Base-by-base conservation (phyloP, 306 rosid species). In the Castanea sativa region DNA sequence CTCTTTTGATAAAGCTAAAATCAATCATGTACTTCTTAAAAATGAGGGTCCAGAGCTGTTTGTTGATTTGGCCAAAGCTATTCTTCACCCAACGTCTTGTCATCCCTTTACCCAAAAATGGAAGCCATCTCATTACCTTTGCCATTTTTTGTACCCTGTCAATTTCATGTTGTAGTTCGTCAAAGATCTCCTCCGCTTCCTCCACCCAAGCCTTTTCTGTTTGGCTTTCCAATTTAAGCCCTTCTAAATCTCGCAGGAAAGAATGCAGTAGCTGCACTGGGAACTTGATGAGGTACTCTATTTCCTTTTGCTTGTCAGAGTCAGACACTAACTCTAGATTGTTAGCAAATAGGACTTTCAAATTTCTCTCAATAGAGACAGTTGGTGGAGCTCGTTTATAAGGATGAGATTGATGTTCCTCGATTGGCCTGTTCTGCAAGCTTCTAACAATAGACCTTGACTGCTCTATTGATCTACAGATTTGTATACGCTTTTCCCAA, bases 181-280 rank as follows among this genome's bases (percentile, higher is more conserved):
- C 1, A 53, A 72, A 69, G 7, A 86, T 33, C 52, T 63, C 69
- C 33, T 80, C 57, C 3, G 79, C 76, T 63, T 77, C 76, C 49
- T 21, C 38, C 70, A 41, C 75, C 90, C 88, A 84, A 45, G 33
- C 23, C 29, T 55, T 64, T 56, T 81, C 84, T 5, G 84, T 79
- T 76, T 78, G 58, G 16, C 84, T 79, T 71, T 79, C 78, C 30
- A 84, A 52, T 27, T 5, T 77, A 68, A 81, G 77, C 58, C 69
- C 73, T 55, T 32, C 7, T 51, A 84, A 55, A 12, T 84, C 84
- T 18, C 73, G 69, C 53, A 82, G 18, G 43, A 87, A 84, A 30
- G 79, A 77, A 52, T 69, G 65, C 41, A 84, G 56, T 8, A 73
- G 63, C 61, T 58, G 51, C 69, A 87, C 57, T 38, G 11, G 51